phyloP scores from a whole-genome alignment of 495 filamentous ascomycete genomes.

The Pyronema omphalodes region DNA sequence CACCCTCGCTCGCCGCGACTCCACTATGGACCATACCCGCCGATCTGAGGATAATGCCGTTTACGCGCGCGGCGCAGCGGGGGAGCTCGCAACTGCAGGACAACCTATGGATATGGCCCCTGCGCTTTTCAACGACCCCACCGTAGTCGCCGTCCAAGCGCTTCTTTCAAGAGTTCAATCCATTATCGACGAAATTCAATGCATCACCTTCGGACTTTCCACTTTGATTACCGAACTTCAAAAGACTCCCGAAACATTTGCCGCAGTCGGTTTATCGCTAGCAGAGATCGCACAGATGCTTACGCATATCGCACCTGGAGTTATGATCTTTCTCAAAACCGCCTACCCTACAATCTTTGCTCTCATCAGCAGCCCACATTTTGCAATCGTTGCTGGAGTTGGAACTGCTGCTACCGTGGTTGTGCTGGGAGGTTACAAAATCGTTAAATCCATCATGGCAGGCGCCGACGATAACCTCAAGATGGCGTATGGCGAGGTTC shows the following conservation, averaged over 20 bases:
- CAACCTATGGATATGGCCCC: conserved; percentile 14
- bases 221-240: conserved; percentile 75
- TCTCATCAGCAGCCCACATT: conserved; percentile 75
- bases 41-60: background rate
- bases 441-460: conserved; percentile 62
- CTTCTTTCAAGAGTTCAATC: conserved; percentile 16
- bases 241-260: conserved; percentile 79
- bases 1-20: background rate
- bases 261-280: conserved; percentile 79
- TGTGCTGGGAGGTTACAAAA: conserved; percentile 90
- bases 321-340: conserved; percentile 52
- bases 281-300: conserved; percentile 74
- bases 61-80: background rate
- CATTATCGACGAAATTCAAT: conserved; percentile 21
- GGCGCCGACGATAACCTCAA: conserved; percentile 22
- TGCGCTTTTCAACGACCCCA: conserved; percentile 11
- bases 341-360: conserved; percentile 70
- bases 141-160: conserved; percentile 2
- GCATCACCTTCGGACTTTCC: conserved; percentile 26
- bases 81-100: conserved; percentile 6
- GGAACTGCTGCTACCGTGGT: conserved; percentile 80
- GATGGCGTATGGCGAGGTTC: conserved; percentile 26
- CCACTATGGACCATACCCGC: background rate
- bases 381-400: conserved; percentile 77
- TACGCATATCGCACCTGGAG: conserved; percentile 69